Evolutionary conservation across 1,284 basidiomycete genomes (phyloP).

Genomic region (Cutaneotrichosporon arboriforme): DNA sequence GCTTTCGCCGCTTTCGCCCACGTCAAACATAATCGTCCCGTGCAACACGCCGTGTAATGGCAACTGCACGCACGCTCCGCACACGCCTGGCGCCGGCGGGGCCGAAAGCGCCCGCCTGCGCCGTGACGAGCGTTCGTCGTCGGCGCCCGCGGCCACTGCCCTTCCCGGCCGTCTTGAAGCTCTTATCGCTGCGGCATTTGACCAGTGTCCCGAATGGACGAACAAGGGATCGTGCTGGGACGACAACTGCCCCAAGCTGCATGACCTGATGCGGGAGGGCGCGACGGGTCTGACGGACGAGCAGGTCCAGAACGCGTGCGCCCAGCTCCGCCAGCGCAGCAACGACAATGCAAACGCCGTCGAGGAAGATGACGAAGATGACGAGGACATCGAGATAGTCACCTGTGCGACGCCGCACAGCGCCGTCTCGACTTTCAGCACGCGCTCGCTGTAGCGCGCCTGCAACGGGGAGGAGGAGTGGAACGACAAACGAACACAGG

Average conservation of each 20-base stretch:
- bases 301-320: slow-evolving; percentile 16
- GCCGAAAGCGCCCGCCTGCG: too few species aligned
- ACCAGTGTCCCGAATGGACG: background rate
- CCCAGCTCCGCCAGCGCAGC: slow-evolving; percentile 7
- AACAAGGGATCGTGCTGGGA: slow-evolving; percentile 7
- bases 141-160: background rate
- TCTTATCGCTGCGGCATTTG: background rate
- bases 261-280: background rate
- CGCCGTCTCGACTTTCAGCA: too few species aligned
- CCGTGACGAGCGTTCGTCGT: background rate
- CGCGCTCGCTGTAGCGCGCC: too few species aligned
- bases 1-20: background rate
- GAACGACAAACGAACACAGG: too few species aligned
- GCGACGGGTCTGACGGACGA: slow-evolving; percentile 23
- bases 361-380: slow-evolving; percentile 11
- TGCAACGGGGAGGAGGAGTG: too few species aligned
- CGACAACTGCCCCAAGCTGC: slow-evolving; percentile 3
- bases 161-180: background rate
- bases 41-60: background rate
- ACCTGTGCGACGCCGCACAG: background rate
- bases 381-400: slow-evolving; percentile 15
- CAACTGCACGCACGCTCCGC: background rate
- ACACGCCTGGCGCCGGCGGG: background rate
- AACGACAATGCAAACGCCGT: background rate
- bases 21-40: background rate